A percentile compares a stretch with the other conserved stretches of the same genome.
phyloP scores from a whole-genome alignment of 768 basidiomycete genomes.

The Auricularia heimuer region DNA sequence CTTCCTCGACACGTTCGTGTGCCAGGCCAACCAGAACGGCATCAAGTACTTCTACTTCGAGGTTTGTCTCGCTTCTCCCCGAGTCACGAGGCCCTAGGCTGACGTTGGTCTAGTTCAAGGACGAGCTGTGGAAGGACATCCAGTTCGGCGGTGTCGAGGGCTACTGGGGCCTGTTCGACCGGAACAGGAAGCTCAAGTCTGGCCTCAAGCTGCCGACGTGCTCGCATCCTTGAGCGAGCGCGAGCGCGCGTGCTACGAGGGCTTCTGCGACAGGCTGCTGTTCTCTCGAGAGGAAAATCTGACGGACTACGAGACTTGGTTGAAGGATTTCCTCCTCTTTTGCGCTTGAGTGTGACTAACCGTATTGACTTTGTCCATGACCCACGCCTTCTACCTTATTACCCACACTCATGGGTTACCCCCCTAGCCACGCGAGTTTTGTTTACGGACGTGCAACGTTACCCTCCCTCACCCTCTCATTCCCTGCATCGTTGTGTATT shows the following conservation, averaged over 20 bases:
- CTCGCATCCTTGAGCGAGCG: constrained; percentile 5
- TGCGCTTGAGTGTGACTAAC: too few species aligned
- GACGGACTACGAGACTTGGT: not conserved
- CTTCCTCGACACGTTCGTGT: constrained; percentile 83
- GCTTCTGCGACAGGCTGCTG: not conserved
- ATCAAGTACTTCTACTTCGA: constrained; percentile 88
- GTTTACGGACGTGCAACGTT: not conserved
- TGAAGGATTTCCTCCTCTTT: too few species aligned
- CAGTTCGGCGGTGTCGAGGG: constrained; percentile 75
- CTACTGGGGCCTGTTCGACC: constrained; percentile 60
- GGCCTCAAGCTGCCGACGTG: constrained; percentile 25
- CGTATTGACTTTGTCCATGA: too few species aligned
- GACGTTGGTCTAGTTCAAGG: constrained; percentile 32
- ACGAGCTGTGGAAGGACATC: constrained; percentile 71
- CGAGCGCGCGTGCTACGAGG: not conserved
- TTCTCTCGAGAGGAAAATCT: not conserved
- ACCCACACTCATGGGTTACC: not conserved
- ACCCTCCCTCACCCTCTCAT: not conserved
- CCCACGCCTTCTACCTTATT: too few species aligned
- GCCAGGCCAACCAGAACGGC: constrained; percentile 70
- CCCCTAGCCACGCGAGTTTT: not conserved
- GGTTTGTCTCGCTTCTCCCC: constrained; percentile 26
- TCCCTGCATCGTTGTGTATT: not conserved
- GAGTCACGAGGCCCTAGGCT: not conserved
- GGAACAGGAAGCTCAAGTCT: constrained; percentile 28